Base-by-base conservation (phyloP, 2,329 filamentous ascomycete species). In the Fusarium burgessii region DNA sequence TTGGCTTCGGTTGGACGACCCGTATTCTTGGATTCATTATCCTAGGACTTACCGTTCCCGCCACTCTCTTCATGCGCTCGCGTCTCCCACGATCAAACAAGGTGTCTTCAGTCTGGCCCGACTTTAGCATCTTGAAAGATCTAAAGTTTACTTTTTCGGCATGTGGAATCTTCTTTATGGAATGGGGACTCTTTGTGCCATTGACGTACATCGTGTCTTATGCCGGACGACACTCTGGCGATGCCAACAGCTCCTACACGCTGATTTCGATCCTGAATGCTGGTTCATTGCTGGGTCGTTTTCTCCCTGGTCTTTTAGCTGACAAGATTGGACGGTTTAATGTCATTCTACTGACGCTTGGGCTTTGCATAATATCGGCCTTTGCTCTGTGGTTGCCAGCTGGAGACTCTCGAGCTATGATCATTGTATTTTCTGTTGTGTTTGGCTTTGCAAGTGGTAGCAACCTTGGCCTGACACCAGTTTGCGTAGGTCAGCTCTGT, bases 311-410 rank as follows among this genome's bases (percentile, higher is more conserved):
- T 0, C 86, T 92, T 67, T 82, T 94, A 12, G 91, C 93, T 0
- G 94, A 97, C 77, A 88, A 86, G 52, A 78, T 94, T 6, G 94
- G 94, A 1, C 89, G 93, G 7, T 97, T 93, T 83, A 97, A 97
- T 77, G 88, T 90, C 54, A 92, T 96, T 81, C 88, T 95, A 49
- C 79, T 89, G 20, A 91, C 91, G 0, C 87, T 94, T 29, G 80
- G 85, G 2, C 73, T 87, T 9, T 87, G 84, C 63, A 83, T 91
- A n/a, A 78, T 82, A 41, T 82, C 83, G 35, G 80, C 91, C 7
- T 87, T 92, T 8, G 90, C 87, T 5, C 78, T 95, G 20, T 97
- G 93, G 93, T 84, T 97, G 23, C 93, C 87, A 0, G 84, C 86
- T 1, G 84, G 86, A 1, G 79, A 82, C 38, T 87, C 83, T 2